These are phyloP conservation scores for Rhizophlyctis rosea DNA, from an alignment of 192 early-diverging fungal genomes.

Conservation along the genomic window DNA sequence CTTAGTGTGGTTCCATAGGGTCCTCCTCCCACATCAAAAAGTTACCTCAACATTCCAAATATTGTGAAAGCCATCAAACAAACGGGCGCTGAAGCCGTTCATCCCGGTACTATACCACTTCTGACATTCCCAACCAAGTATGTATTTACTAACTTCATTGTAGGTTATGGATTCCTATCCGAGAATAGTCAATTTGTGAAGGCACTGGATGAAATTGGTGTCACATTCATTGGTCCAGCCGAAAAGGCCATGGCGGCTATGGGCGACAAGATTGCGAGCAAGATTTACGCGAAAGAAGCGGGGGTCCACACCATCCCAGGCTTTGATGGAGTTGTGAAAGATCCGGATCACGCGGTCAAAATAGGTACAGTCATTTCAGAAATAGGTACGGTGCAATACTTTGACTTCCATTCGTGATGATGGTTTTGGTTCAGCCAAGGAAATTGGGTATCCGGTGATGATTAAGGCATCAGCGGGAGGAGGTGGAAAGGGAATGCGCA, in stretches of 20 bases:
- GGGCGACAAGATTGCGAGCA: constrained; percentile 98
- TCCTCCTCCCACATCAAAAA: constrained; percentile 72
- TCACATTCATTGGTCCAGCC: constrained; percentile 92
- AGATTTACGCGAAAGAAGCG: constrained; percentile 92
- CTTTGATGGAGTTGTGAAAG: constrained; percentile 75
- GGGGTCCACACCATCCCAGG: constrained; percentile 83
- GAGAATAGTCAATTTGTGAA: constrained; percentile 84
- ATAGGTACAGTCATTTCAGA: constrained; percentile 61
- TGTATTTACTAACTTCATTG: background rate
- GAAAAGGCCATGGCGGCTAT: constrained; percentile 90
- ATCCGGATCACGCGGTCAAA: constrained; percentile 69
- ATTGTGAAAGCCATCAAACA: constrained; percentile 73
- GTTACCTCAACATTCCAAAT: constrained; percentile 77
- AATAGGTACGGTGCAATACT: too few relatives aligned
- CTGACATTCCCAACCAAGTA: constrained; percentile 1
- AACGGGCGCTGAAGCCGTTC: constrained; percentile 87
- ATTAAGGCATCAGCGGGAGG: constrained; percentile 97
- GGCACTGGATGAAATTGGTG: constrained; percentile 66
- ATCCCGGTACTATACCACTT: constrained; percentile 54
- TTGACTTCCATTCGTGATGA: too few relatives aligned
- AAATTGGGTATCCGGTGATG: constrained; percentile 98
- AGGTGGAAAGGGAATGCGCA: constrained; percentile 98
- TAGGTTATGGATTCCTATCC: constrained; percentile 87
- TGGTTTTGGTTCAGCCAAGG: constrained; percentile 72
- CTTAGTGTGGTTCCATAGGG: constrained; percentile 42